Conservation (phyloP, 2,329 filamentous ascomycete species). For the Fusarium buharicum region DNA sequence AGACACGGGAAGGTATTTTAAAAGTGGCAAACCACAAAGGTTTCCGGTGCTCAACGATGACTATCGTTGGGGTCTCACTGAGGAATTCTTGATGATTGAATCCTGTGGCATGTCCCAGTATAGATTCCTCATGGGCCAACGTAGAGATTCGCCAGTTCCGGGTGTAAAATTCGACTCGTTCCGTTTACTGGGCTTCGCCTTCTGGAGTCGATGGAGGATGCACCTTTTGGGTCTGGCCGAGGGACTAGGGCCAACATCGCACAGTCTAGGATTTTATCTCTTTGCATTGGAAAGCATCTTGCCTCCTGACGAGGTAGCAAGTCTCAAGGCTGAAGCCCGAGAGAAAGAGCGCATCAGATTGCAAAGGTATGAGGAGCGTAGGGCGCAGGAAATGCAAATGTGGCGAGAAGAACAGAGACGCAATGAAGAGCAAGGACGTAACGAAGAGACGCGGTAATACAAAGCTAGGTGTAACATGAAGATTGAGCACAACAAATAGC, state of each 20-base stretch:
- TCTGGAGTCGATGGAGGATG: constrained; percentile 36
- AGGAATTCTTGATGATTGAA: background rate
- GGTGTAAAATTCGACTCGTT: constrained; percentile 33
- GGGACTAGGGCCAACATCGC: background rate
- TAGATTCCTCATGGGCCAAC: background rate
- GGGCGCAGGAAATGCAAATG: too few species aligned
- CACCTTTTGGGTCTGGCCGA: constrained; percentile 18
- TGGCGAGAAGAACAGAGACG: too few species aligned
- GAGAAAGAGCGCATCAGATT: background rate
- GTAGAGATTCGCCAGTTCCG: constrained; percentile 3
- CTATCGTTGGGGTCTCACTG: constrained; percentile 12
- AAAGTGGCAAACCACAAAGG: too few species aligned
- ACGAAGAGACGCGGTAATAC: too few species aligned
- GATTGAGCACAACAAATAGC: too few species aligned
- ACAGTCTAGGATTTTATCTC: background rate
- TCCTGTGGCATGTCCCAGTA: background rate
- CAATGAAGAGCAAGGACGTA: too few species aligned
- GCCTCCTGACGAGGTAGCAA: constrained; percentile 9
- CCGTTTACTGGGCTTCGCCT: constrained; percentile 28
- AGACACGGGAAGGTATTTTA: too few species aligned
- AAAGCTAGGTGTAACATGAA: too few species aligned
- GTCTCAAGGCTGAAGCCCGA: constrained; percentile 2
- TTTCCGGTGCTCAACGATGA: background rate
- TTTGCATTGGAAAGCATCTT: constrained; percentile 26
- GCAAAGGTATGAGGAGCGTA: too few species aligned